phyloP scores from a whole-genome alignment of 164 flowering plant genomes.

The Chloranthus sessilifolius region DNA sequence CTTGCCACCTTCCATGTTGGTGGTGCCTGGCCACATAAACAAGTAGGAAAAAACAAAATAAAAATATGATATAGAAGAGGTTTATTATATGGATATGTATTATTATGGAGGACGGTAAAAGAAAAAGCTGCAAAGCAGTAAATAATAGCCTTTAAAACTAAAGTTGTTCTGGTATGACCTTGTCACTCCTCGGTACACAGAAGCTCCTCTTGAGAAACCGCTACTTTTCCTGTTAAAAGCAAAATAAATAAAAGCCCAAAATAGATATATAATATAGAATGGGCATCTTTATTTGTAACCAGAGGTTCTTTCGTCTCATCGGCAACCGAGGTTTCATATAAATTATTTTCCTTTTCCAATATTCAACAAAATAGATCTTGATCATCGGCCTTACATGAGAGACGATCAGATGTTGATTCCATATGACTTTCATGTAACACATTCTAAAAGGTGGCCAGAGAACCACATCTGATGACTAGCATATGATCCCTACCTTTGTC shows the following conservation, averaged over 20 bases:
- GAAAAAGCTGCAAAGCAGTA: slow-evolving; percentile 41
- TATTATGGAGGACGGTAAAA: slow-evolving; percentile 23
- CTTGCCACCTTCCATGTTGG: slow-evolving; percentile 96
- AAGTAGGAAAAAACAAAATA: slow-evolving; percentile 11
- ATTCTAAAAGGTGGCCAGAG: no score
- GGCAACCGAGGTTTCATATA: no score
- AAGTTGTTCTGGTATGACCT: slow-evolving; percentile 35
- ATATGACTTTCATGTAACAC: no score
- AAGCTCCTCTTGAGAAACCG: slow-evolving; percentile 95
- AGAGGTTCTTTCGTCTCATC: no score
- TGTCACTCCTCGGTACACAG: slow-evolving; percentile 90
- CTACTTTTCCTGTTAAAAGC: slow-evolving; percentile 73
- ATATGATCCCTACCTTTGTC: no score
- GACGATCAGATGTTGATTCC: no score
- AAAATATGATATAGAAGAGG: not conserved
- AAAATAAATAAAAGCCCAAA: not conserved
- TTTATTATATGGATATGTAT: slow-evolving; percentile 4
- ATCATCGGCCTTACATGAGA: no score
- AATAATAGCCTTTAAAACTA: slow-evolving; percentile 26
- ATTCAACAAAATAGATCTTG: no score
- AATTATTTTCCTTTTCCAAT: no score
- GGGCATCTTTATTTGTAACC: no score
- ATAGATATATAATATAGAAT: no score
- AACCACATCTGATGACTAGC: no score
- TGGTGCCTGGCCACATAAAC: slow-evolving; percentile 58